phyloP scores from a whole-genome alignment of 345 rosid genomes.

The Arabidopsis suecica region DNA sequence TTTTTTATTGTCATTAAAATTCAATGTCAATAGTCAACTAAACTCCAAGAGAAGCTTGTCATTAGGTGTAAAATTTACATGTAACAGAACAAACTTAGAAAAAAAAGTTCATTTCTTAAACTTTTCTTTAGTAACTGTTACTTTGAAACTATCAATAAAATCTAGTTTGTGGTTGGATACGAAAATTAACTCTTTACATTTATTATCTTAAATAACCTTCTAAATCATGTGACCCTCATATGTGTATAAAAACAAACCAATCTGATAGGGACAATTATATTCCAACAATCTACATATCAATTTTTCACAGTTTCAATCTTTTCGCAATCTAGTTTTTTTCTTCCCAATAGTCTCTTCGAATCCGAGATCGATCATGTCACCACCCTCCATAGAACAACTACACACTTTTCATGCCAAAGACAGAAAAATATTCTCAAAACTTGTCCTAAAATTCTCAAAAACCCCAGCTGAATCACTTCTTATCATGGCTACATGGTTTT shows the following conservation, averaged over 20 bases:
- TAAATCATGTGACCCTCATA: not conserved
- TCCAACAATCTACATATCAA: not conserved
- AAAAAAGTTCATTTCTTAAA: not conserved
- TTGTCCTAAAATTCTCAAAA: constrained; percentile 39
- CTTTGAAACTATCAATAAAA: not conserved
- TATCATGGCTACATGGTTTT: constrained; percentile 55
- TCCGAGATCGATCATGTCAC: constrained; percentile 23
- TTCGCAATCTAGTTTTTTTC: not conserved
- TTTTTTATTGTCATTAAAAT: not conserved
- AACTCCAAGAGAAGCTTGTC: not conserved
- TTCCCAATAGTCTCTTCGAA: not conserved
- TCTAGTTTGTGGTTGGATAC: constrained; percentile 17
- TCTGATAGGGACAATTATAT: not conserved
- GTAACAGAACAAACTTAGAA: not conserved
- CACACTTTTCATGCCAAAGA: constrained; percentile 47
- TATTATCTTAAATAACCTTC: not conserved
- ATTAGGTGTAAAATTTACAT: not conserved
- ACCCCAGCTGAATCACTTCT: constrained; percentile 50
- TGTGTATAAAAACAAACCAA: constrained; percentile 11
- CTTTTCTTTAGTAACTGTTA: constrained; percentile 19
- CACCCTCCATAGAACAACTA: constrained; percentile 35
- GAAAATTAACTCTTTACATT: not conserved
- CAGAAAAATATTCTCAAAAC: constrained; percentile 47
- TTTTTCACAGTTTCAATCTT: not conserved
- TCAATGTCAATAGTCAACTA: constrained; percentile 16